Conservation (phyloP, 192 early-diverging fungal species). For the Phlyctochytrium planicorne region DNA sequence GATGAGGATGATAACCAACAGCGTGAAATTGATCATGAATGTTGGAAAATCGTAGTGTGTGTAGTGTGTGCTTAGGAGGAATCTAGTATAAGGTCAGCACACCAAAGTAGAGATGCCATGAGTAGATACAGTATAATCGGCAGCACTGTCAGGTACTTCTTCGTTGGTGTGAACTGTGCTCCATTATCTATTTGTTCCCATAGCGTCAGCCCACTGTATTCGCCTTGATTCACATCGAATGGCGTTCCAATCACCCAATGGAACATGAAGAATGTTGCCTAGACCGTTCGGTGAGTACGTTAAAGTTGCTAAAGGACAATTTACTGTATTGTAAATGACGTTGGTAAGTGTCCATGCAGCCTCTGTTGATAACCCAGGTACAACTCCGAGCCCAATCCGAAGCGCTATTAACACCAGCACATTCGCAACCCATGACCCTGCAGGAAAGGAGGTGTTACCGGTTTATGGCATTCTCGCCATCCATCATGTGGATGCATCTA, state of each 20-base stretch:
- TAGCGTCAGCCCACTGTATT: slow-evolving; percentile 88
- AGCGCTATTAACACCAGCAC: slow-evolving; percentile 78
- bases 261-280: slow-evolving; percentile 97
- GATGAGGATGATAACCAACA: slow-evolving; percentile 79
- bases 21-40: slow-evolving; percentile 88
- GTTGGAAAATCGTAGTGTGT: slow-evolving; percentile 90
- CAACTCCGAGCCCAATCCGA: slow-evolving; percentile 74
- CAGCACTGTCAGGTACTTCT: slow-evolving; percentile 94
- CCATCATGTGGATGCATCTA: no score
- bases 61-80: slow-evolving; percentile 93
- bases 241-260: slow-evolving; percentile 96
- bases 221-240: slow-evolving; percentile 91
- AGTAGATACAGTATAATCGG: slow-evolving; percentile 87
- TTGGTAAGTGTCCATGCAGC: slow-evolving; percentile 97
- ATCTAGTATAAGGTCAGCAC: slow-evolving; percentile 46
- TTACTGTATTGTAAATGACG: slow-evolving; percentile 83
- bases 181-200: slow-evolving; percentile 99
- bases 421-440: slow-evolving; percentile 93
- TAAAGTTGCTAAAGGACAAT: slow-evolving; percentile 20
- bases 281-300: background rate
- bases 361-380: slow-evolving; percentile 90
- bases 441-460: background rate
- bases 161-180: slow-evolving; percentile 95
- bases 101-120: slow-evolving; percentile 5
- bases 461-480: background rate